Conservation (phyloP, 177 flowering plant species). For the Vitis hybrid region DNA sequence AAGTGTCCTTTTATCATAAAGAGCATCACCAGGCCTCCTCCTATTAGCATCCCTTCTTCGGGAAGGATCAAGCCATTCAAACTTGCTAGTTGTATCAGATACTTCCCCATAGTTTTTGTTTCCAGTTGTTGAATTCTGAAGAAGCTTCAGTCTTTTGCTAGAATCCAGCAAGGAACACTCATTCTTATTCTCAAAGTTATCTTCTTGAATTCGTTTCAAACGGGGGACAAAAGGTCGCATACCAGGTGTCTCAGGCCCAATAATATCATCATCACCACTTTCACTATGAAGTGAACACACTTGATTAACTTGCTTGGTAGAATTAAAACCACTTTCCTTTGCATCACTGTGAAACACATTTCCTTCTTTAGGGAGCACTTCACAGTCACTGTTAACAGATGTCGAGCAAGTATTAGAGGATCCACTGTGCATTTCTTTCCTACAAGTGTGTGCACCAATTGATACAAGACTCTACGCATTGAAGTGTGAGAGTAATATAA, state of each 20-base stretch:
- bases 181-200: conserved; percentile 23
- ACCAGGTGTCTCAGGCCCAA: conserved; percentile 83
- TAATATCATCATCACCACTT: conserved; percentile 33
- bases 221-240: conserved; percentile 58
- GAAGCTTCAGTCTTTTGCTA: conserved; percentile 53
- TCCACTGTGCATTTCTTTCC: conserved; percentile 31
- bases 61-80: conserved; percentile 88
- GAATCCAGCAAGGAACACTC: conserved; percentile 23
- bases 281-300: conserved; percentile 17
- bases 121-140: conserved; percentile 29
- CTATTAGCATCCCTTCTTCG: conserved; percentile 73
- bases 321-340: conserved; percentile 16
- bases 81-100: conserved; percentile 59
- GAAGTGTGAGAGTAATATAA: neutral
- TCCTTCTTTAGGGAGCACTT: conserved; percentile 18
- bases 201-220: conserved; percentile 70
- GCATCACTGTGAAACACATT: conserved; percentile 15
- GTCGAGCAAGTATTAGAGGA: conserved; percentile 19
- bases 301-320: conserved; percentile 16
- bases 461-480: neutral
- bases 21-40: conserved; percentile 71
- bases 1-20: conserved; percentile 78
- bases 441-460: conserved; percentile 18
- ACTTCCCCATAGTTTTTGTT: conserved; percentile 21
- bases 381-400: conserved; percentile 13